Conservation (phyloP, 441 rosid species). For the Pelargonium citronellum region DNA sequence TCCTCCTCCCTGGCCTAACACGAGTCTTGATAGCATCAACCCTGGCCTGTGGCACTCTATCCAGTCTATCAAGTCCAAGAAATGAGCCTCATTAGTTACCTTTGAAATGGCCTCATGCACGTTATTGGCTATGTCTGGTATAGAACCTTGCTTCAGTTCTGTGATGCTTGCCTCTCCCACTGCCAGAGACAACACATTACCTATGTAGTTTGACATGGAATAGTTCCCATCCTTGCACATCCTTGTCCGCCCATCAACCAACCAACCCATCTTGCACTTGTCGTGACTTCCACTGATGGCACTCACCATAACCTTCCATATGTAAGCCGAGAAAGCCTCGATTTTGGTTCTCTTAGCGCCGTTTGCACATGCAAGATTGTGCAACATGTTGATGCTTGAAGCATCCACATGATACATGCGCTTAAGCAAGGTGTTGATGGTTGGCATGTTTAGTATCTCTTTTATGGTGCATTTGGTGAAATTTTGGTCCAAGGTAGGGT, state of each 20-base stretch:
- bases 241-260: conserved; percentile 66
- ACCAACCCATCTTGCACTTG: conserved; percentile 82
- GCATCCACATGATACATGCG: conserved; percentile 65
- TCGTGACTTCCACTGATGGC: conserved; percentile 34
- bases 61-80: conserved; percentile 81
- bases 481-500: conserved; percentile 42
- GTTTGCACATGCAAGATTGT: conserved; percentile 38
- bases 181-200: conserved; percentile 62
- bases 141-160: conserved; percentile 42
- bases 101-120: conserved; percentile 53
- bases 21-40: conserved; percentile 55
- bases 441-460: conserved; percentile 55
- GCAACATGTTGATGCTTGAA: conserved; percentile 46
- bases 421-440: conserved; percentile 38
- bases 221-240: conserved; percentile 18
- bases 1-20: conserved; percentile 68
- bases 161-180: conserved; percentile 50
- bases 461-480: conserved; percentile 57
- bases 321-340: conserved; percentile 78
- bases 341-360: conserved; percentile 59
- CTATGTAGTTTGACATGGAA: conserved; percentile 56
- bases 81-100: conserved; percentile 54
- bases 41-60: conserved; percentile 81
- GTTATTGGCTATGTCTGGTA: conserved; percentile 46
- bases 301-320: conserved; percentile 68